Evolutionary conservation across 2,329 filamentous ascomycete species (phyloP), one percentile per base, ranked within the genome.

Genomic region (Ophiocordyceps polyrhachis-furcata): DNA sequence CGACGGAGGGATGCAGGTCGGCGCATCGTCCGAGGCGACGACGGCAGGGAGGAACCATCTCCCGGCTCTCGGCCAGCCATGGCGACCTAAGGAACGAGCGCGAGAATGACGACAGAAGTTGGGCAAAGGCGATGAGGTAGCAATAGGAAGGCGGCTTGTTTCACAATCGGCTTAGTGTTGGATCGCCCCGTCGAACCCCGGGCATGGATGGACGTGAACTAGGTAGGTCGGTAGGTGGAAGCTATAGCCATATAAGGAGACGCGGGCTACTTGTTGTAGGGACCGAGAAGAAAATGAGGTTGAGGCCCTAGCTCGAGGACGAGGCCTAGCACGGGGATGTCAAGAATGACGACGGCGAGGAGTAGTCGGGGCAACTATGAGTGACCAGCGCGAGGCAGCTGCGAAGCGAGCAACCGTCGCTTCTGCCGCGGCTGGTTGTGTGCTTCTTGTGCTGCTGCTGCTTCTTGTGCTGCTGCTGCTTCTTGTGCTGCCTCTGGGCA

Each of bases 21-120:
- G 41, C 60, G 59, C 31, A 47, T 48, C 12, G 56, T 49, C n/a
- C 50, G 52, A 19, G 61, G 62, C 5, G 60, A 64, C 11, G 56
- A 49, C 40, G 61, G 59, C 48, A 57, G 57, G 15, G 59, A 62
- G 43, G 49, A 47, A 43, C 51, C 41, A 25, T 47, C 47, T 28
- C 55, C 53, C 40, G 50, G 49, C 43, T 55, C 55, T 40, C 51
- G 50, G 46, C 59, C 56, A 35, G 57, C 51, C 61, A 63, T 64
- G 49, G 43, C 43, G 41, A 44, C 20, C 21, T 23, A 23, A 23
- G 6, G 21, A 23, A 23, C 21, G 21, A 23, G 21, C 21, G 21
- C 21, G 21, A 35, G 19, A 43, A 8, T n/a, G 14, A 25, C 25
- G 15, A 20, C 20, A 17, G 28, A 14, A 11, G 14, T 15, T n/a